phyloP scores from a whole-genome alignment of 306 rosid species.

The Hippophae rhamnoides region DNA sequence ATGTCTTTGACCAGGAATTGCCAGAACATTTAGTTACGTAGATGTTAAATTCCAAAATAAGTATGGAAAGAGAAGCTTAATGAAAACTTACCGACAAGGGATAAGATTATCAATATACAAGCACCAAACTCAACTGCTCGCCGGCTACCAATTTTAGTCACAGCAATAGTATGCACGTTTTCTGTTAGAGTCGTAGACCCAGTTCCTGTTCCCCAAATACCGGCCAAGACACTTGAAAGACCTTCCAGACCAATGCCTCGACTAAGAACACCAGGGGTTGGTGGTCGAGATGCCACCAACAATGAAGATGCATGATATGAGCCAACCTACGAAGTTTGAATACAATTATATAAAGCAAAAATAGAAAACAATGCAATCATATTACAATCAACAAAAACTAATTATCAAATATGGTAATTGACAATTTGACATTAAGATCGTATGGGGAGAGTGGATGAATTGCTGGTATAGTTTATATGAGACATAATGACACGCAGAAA shows the following conservation, averaged over 20 bases:
- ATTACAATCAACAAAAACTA: slow-evolving; percentile 8
- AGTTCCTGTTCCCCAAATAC: slow-evolving; percentile 96
- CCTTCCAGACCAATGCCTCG: slow-evolving; percentile 98
- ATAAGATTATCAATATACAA: slow-evolving; percentile 60
- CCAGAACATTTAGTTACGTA: neutral
- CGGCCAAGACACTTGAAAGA: slow-evolving; percentile 85
- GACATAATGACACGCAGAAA: no score
- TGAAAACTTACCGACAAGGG: slow-evolving; percentile 69
- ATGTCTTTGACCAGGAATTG: neutral
- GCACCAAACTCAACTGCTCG: slow-evolving; percentile 94
- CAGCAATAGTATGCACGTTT: slow-evolving; percentile 94
- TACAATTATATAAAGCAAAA: slow-evolving; percentile 25
- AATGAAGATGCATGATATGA: slow-evolving; percentile 93
- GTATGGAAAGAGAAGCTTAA: slow-evolving; percentile 17
- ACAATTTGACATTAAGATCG: no score
- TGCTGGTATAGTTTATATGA: no score
- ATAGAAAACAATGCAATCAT: slow-evolving; percentile 14
- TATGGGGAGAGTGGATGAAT: no score
- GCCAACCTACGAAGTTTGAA: slow-evolving; percentile 58
- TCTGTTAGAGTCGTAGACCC: slow-evolving; percentile 89
- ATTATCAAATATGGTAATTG: neutral
- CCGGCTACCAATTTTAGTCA: slow-evolving; percentile 99
- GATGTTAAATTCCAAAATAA: slow-evolving; percentile 1
- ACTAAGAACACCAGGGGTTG: slow-evolving; percentile 88
- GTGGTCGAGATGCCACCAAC: slow-evolving; percentile 96